Conservation (phyloP, 2,329 filamentous ascomycete species). For the Fusarium sp. region DNA sequence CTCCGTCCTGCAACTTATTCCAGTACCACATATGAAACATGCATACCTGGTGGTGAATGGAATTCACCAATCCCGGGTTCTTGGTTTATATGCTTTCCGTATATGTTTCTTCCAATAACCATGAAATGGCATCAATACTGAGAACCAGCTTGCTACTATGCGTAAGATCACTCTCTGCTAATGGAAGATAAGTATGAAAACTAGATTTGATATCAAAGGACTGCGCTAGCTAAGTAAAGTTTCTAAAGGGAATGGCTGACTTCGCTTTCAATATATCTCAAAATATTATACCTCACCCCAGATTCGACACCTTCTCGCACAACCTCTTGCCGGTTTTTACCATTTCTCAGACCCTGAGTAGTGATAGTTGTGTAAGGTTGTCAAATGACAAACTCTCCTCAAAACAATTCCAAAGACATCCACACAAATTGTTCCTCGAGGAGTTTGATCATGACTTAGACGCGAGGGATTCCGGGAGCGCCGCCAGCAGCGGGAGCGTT, state of each 20-base stretch:
- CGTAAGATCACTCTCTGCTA: accelerated
- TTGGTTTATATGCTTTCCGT: too few species aligned
- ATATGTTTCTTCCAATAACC: neutral
- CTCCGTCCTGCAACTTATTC: too few species aligned
- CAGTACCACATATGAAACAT: too few species aligned
- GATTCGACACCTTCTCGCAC: neutral
- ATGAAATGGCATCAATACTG: neutral
- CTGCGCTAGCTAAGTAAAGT: neutral
- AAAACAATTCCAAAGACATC: neutral
- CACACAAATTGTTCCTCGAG: neutral
- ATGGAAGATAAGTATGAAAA: accelerated
- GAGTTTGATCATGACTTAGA: neutral
- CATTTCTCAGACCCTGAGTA: neutral
- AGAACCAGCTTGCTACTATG: neutral
- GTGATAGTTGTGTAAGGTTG: neutral
- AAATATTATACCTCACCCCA: neutral
- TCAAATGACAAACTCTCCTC: neutral
- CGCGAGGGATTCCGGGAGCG: neutral
- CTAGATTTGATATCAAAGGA: neutral
- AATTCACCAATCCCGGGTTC: too few species aligned
- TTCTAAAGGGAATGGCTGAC: neutral
- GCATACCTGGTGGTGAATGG: too few species aligned
- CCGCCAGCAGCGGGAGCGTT: neutral
- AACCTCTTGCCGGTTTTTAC: neutral
- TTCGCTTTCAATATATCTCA: neutral